Conservation (phyloP, 2,329 filamentous ascomycete genomes). For the Botrytis squamosa region DNA sequence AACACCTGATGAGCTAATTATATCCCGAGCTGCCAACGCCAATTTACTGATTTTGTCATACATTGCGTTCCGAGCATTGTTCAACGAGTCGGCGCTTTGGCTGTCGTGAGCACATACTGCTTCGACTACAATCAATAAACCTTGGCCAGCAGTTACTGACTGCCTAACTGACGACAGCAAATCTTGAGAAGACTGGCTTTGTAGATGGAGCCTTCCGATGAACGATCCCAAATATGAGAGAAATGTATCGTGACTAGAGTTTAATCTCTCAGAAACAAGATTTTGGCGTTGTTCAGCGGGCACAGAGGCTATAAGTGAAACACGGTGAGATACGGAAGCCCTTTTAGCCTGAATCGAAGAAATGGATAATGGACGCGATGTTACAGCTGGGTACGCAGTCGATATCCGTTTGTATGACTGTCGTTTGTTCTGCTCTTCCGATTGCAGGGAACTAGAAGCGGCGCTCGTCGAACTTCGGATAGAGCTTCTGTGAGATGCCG, state of each 20-base stretch:
- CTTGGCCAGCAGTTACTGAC: constrained; percentile 76
- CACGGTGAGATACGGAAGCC: constrained; percentile 58
- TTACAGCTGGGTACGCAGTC: constrained; percentile 27
- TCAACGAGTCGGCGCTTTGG: constrained; percentile 63
- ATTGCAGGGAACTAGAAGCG: constrained; percentile 30
- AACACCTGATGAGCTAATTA: constrained; percentile 66
- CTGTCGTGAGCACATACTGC: constrained; percentile 77
- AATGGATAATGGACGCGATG: constrained; percentile 34
- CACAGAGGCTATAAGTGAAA: constrained; percentile 71
- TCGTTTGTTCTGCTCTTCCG: constrained; percentile 37
- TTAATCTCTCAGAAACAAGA: constrained; percentile 80
- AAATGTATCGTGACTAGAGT: constrained; percentile 79
- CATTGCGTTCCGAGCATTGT: constrained; percentile 71
- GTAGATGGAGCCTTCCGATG: constrained; percentile 83
- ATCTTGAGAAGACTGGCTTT: constrained; percentile 86
- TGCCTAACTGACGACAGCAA: constrained; percentile 79
- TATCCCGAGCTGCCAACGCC: constrained; percentile 76
- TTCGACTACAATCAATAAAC: constrained; percentile 76
- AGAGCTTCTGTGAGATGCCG: constrained; percentile 36
- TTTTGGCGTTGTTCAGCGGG: constrained; percentile 63
- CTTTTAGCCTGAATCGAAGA: constrained; percentile 33
- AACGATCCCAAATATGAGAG: constrained; percentile 89
- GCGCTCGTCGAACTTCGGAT: constrained; percentile 37
- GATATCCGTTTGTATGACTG: constrained; percentile 37
- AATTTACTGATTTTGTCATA: constrained; percentile 77